Evolutionary conservation across 2,329 filamentous ascomycete species (phyloP), one percentile per base, ranked within the genome.

Genomic region (Zalaria sp.): DNA sequence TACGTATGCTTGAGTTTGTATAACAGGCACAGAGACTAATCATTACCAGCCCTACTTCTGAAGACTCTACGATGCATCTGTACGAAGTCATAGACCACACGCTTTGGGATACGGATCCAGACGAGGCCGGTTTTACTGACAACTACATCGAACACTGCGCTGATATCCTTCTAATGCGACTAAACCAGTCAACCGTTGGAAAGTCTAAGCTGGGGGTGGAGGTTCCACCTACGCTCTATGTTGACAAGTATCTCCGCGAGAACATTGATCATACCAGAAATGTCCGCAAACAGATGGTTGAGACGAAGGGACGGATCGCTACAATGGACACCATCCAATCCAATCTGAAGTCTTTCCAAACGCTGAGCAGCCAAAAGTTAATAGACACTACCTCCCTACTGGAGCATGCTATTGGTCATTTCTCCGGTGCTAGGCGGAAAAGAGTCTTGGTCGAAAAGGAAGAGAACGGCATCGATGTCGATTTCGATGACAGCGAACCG

Each of bases 241-340:
- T 72, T 4, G 77, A 80, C 56, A 67, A 75, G 37, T 81, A 80
- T 53, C 59, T 78, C 37, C 62, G 71, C 38, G 60, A 65, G 46
- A 73, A 71, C 44, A 62, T 65, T 42, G 61, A 63, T 2, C 51
- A 64, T 6, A 65, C 71, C 10, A 62, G 62, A 35, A 60, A 64
- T 5, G 65, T 77, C 43, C 67, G 71, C n/a, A 46, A 51, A 25
- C 51, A 64, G 18, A 62, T 62, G 42, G 52, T 52, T 25, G 46
- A 57, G 27, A 55, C 53, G 37, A 57, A 57, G 39, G 41, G 42
- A 27, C 48, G 51, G 1, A 40, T 56, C 29, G 47, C 46, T 9
- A 54, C 53, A 26, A 57, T 68, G 5, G 57, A 61, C 3, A 45
- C 48, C 1, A 51, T 63, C 25, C 47, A 60, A 34, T 50, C 58